Base-by-base conservation (phyloP, 306 rosid genomes). In the Quercus engelmannii region DNA sequence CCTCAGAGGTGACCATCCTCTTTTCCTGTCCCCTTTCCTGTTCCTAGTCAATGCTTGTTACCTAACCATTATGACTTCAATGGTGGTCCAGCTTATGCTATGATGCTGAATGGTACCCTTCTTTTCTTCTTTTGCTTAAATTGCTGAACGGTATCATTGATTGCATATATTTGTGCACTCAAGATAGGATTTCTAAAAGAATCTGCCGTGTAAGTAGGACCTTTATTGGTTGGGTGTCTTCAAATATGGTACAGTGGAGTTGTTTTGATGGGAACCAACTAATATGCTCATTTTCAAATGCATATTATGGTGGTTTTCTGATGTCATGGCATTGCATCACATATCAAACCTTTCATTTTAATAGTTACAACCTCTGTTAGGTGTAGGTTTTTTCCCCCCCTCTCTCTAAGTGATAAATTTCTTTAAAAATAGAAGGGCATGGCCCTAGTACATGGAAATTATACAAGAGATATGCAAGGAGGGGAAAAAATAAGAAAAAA, bases 301-400 rank as follows among this genome's bases (percentile, higher is more conserved):
- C 28, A 26, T 19, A 8, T 56, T 17, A 49, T 49, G 72, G n/a
- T 78, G 55, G 63, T 43, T 65, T 56, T 28, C 26, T 31, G 74
- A 64, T 56, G 38, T 71, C 82, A 59, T 21, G 51, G 33, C 28
- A 26, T 23, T 56, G 58, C 72, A 67, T 67, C 85, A 73, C 67
- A 55, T 49, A 20, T 21, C 26, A 18, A 17, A 18, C 11, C 13
- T 30, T 76, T 41, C 17, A 19, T 51, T 2, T 4, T 17, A 25
- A 46, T 46, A 46, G 15, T 46, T 46, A 46, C 52, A 9, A 46
- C 11, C 52, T 46, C 15, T 11, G 52, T 46, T 46, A 46, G 2
- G 43, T 1, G 10, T 38, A 38, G 10, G 46, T 38, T 38, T 38
- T 38, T 38, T 6, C 18, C 26, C 19, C 28, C 35, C 4, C 6